phyloP scores from a whole-genome alignment of 345 rosid species.

The Rubroshorea leprosula region DNA sequence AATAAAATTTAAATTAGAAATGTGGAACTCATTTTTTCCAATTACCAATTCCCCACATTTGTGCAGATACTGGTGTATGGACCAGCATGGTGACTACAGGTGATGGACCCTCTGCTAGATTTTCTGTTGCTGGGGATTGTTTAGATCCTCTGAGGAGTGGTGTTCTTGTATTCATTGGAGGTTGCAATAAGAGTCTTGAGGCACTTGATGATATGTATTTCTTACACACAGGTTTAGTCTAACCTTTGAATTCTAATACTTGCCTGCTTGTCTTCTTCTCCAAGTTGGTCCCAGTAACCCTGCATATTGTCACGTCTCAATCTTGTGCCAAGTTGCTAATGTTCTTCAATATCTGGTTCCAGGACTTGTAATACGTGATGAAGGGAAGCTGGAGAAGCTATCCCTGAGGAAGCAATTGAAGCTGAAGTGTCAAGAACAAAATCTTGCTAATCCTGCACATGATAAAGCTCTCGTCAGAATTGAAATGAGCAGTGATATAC shows the following conservation, averaged over 20 bases:
- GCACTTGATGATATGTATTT: constrained; percentile 91
- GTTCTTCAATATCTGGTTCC: constrained; percentile 12
- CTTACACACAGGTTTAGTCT: constrained; percentile 69
- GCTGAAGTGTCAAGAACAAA: constrained; percentile 84
- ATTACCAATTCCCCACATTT: not conserved
- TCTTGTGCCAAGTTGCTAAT: constrained; percentile 10
- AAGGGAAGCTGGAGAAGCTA: constrained; percentile 56
- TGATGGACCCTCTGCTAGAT: constrained; percentile 90
- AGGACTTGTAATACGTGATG: constrained; percentile 61
- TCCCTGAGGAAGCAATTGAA: constrained; percentile 91
- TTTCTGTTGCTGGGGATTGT: constrained; percentile 87
- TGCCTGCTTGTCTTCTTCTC: not conserved
- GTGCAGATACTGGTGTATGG: constrained; percentile 79
- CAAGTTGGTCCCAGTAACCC: constrained; percentile 10
- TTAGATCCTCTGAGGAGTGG: constrained; percentile 80
- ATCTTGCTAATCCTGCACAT: constrained; percentile 32
- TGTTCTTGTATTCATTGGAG: constrained; percentile 73
- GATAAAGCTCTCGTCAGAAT: constrained; percentile 49
- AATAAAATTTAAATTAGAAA: not conserved
- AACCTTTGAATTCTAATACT: constrained; percentile 8
- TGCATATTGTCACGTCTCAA: not conserved
- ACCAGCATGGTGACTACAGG: constrained; percentile 61
- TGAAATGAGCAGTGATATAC: constrained; percentile 40
- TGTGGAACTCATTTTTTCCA: constrained; percentile 7
- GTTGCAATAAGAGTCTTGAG: constrained; percentile 92